phyloP scores from a whole-genome alignment of 2,329 filamentous ascomycete species.

The Hymenotorrendiella dingleyae region DNA sequence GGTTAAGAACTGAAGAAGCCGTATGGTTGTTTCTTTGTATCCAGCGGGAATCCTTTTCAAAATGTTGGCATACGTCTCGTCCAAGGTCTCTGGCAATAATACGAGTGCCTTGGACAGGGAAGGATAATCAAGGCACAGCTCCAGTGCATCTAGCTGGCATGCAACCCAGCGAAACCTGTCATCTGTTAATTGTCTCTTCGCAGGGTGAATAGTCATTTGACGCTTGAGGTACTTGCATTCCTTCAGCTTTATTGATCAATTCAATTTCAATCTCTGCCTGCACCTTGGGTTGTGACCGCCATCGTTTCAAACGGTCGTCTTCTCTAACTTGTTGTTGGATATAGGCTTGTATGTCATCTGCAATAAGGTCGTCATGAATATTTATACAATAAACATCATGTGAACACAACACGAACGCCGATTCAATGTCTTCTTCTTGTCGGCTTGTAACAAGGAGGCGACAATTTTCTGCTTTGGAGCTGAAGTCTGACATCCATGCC shows the following conservation, averaged over 20 bases:
- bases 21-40: conserved; percentile 8
- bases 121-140: conserved; percentile 13
- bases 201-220: not conserved
- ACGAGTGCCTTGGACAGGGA: conserved; percentile 4
- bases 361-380: not conserved
- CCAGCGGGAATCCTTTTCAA: conserved; percentile 18
- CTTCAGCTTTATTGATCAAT: not conserved
- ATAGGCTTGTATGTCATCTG: not conserved
- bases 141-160: conserved; percentile 26
- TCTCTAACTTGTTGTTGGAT: not conserved
- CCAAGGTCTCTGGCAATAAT: conserved; percentile 15
- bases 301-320: not conserved
- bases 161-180: conserved; percentile 23
- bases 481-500: not conserved
- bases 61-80: conserved; percentile 20
- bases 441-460: not conserved
- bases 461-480: not conserved
- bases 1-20: not conserved
- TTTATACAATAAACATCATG: not conserved
- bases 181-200: not conserved
- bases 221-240: not conserved
- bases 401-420: not conserved
- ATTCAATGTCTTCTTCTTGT: not conserved
- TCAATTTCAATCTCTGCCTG: not conserved
- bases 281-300: not conserved